These are phyloP conservation scores for Zangia roseola DNA, from an alignment of 768 basidiomycete genomes.

Conservation along the genomic window DNA sequence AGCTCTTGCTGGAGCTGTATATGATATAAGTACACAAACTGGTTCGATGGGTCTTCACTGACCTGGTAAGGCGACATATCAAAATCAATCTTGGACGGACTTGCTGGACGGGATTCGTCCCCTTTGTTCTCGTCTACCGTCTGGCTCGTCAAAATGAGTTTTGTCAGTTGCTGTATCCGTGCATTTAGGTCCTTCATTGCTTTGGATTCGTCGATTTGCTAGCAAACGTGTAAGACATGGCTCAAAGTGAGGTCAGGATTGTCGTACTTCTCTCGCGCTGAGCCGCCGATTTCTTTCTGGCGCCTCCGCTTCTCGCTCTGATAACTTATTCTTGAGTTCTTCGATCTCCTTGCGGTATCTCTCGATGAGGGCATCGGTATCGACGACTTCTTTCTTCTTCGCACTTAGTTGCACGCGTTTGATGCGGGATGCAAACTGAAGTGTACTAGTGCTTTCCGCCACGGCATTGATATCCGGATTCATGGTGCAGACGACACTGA, in stretches of 20 bases:
- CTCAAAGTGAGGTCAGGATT: neutral
- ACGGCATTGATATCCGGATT: constrained; percentile 82
- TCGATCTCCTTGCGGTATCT: constrained; percentile 95
- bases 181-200: constrained; percentile 82
- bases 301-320: constrained; percentile 68
- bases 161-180: constrained; percentile 80
- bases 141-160: constrained; percentile 82
- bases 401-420: constrained; percentile 88
- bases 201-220: constrained; percentile 84
- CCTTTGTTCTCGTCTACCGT: constrained; percentile 69
- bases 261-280: constrained; percentile 44
- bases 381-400: constrained; percentile 90
- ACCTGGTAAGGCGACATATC: constrained; percentile 88
- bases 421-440: constrained; percentile 88
- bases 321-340: constrained; percentile 71
- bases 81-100: constrained; percentile 87
- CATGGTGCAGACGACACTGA: constrained; percentile 94
- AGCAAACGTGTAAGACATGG: neutral
- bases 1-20: constrained; percentile 83
- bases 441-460: constrained; percentile 82
- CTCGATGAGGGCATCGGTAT: constrained; percentile 91
- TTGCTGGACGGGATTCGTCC: constrained; percentile 72
- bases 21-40: neutral
- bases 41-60: neutral
- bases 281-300: constrained; percentile 41